phyloP scores from a whole-genome alignment of 2,329 filamentous ascomycete genomes.

The Parascedosporium putredinis region DNA sequence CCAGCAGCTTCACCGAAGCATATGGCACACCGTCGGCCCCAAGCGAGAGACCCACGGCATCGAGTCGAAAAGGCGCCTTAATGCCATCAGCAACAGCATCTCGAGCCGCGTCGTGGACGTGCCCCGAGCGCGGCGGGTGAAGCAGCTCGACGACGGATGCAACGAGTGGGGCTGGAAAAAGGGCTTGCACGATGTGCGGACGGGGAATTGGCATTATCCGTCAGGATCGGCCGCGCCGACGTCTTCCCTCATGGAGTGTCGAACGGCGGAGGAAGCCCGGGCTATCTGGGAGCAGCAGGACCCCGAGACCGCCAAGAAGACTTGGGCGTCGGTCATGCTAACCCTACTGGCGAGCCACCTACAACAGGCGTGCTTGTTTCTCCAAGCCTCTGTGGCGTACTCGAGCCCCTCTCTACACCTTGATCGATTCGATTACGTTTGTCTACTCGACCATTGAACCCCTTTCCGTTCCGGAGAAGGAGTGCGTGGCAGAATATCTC shows the following conservation, averaged over 20 bases:
- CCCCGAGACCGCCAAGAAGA: background rate
- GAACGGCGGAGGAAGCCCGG: background rate
- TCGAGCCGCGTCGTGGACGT: background rate
- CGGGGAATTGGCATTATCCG: background rate
- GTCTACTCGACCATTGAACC: background rate
- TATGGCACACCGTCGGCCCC: background rate
- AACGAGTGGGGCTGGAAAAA: background rate
- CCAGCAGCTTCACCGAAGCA: background rate
- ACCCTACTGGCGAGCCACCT: conserved; percentile 3
- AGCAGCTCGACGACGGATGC: background rate
- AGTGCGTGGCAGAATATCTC: conserved; percentile 13
- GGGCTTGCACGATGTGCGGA: background rate
- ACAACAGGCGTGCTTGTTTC: conserved; percentile 9
- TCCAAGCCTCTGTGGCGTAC: conserved; percentile 8
- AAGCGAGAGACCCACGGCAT: background rate
- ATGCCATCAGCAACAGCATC: background rate
- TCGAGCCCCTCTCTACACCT: background rate
- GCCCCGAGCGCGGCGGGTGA: background rate
- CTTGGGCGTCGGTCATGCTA: background rate
- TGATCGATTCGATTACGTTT: conserved; percentile 2
- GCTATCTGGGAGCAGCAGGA: conserved; percentile 3
- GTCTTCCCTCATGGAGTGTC: background rate
- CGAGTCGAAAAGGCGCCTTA: background rate
- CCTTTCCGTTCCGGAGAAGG: background rate
- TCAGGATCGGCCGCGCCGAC: background rate